These are phyloP conservation scores for Fomitopsis palustris DNA, from an alignment of 1,284 basidiomycete species.

Conservation along the genomic window DNA sequence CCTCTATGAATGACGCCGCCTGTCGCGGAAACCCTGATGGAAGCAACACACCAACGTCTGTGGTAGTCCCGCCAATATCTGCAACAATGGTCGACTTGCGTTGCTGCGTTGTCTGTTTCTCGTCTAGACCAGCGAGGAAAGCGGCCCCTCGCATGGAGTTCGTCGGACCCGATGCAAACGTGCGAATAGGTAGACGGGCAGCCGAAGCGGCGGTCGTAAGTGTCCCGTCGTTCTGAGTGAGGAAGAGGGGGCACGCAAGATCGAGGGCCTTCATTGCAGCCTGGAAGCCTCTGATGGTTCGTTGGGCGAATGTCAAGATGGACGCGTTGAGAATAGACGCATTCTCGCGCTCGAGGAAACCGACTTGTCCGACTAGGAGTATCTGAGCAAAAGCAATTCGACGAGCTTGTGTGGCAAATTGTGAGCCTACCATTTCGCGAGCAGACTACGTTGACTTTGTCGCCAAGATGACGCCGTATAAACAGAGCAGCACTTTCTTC, in stretches of 20 bases:
- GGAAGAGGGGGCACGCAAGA: slow-evolving; percentile 48
- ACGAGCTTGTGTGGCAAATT: background rate
- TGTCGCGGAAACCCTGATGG: slow-evolving; percentile 51
- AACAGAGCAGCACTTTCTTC: slow-evolving; percentile 43
- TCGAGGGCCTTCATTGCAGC: slow-evolving; percentile 42
- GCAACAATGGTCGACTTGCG: slow-evolving; percentile 48
- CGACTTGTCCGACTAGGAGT: slow-evolving; percentile 45
- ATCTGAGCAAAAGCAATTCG: background rate
- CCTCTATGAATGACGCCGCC: slow-evolving; percentile 45
- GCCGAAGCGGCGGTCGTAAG: slow-evolving; percentile 48
- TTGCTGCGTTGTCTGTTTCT: slow-evolving; percentile 20
- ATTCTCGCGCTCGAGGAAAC: slow-evolving; percentile 60
- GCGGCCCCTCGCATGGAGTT: slow-evolving; percentile 63
- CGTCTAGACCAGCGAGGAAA: slow-evolving; percentile 44
- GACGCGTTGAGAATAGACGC: slow-evolving; percentile 61
- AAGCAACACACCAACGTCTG: slow-evolving; percentile 48
- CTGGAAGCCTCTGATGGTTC: slow-evolving; percentile 49
- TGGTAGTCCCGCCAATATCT: slow-evolving; percentile 58
- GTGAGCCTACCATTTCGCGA: slow-evolving; percentile 36
- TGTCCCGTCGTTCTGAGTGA: slow-evolving; percentile 62
- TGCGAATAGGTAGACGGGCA: slow-evolving; percentile 55
- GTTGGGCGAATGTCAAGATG: slow-evolving; percentile 46
- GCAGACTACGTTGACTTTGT: slow-evolving; percentile 37
- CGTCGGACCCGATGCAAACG: slow-evolving; percentile 57
- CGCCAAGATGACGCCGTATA: slow-evolving; percentile 34